Evolutionary conservation across 345 rosid species (phyloP).

Genomic region (Ricinus communis): DNA sequence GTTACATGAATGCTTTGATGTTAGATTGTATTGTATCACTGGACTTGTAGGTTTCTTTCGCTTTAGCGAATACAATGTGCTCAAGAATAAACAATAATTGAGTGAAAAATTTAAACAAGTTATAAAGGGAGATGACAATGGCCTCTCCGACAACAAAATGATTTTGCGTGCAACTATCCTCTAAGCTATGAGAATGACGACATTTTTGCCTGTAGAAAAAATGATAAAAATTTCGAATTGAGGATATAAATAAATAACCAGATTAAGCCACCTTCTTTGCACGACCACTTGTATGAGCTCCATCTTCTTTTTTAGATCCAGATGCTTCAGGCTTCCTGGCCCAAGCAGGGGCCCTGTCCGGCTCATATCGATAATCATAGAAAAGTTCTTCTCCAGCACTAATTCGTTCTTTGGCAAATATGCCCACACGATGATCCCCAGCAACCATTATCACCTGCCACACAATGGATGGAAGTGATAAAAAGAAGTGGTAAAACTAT

Average conservation of each 20-base stretch:
- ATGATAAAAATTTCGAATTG: slow-evolving; percentile 13
- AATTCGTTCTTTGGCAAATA: slow-evolving; percentile 92
- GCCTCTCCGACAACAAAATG: slow-evolving; percentile 35
- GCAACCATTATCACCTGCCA: slow-evolving; percentile 93
- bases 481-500: neutral
- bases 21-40: slow-evolving; percentile 16
- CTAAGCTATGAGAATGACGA: slow-evolving; percentile 33
- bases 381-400: slow-evolving; percentile 89
- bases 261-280: slow-evolving; percentile 91
- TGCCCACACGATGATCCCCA: slow-evolving; percentile 95
- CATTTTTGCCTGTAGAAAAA: slow-evolving; percentile 36
- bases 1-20: slow-evolving; percentile 1
- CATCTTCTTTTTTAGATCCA: slow-evolving; percentile 82
- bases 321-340: slow-evolving; percentile 91
- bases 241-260: slow-evolving; percentile 19
- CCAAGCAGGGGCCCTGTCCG: slow-evolving; percentile 98
- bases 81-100: slow-evolving; percentile 19
- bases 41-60: neutral
- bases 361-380: slow-evolving; percentile 93
- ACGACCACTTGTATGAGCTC: slow-evolving; percentile 73
- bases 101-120: slow-evolving; percentile 25
- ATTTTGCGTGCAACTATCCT: slow-evolving; percentile 21
- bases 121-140: slow-evolving; percentile 38
- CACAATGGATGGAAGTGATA: neutral
- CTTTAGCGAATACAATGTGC: slow-evolving; percentile 11